Base-by-base conservation (phyloP, 1,284 basidiomycete genomes). In the Peniophora sp. region DNA sequence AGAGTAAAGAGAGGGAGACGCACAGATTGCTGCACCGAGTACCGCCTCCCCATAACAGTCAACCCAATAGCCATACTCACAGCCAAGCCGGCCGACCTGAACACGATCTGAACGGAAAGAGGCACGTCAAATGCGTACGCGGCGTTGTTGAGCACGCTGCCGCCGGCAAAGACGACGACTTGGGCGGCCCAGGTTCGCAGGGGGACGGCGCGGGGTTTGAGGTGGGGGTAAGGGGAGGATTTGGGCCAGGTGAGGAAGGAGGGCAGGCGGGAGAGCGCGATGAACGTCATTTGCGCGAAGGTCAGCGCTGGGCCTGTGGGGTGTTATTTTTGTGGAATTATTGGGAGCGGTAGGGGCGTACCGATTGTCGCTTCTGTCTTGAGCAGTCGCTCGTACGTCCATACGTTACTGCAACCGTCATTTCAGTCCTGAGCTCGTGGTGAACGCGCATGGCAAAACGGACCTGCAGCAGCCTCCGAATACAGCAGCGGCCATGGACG, bases 401-500 rank as follows among this genome's bases (percentile, higher is more conserved):
- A 78, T 15, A 85, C 85, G 65, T 83, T 91, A 35, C 83, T 86
- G 57, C 9, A 41, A 8, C 10, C 6, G 5, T n/a, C n/a, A 41
- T 5, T 41, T 32, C 27, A 32, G 27, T 12, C 12, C 6, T 12
- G 27, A 32, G 27, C 27, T 22, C 15, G 39, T 15, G 10, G 46
- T n/a, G 27, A 27, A 36, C 37, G 12, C 48, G 24, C 23, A 36
- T 10, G 20, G 12, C 9, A 44, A 45, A 14, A 74, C 81, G 52
- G 67, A 85, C 85, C 83, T 74, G 76, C 89, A 92, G 59, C 89
- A 92, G 9, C 88, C 88, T 42, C 88, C 88, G 58, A 91, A 78
- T 3, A 91, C 81, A 53, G 88, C 72, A 11, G 73, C 73, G 15
- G 85, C 59, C 44, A 73, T 67, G 48, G 72, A 58, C 53, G 76